phyloP scores from a whole-genome alignment of 2,329 filamentous ascomycete species.

The Diplocarpon rosae region DNA sequence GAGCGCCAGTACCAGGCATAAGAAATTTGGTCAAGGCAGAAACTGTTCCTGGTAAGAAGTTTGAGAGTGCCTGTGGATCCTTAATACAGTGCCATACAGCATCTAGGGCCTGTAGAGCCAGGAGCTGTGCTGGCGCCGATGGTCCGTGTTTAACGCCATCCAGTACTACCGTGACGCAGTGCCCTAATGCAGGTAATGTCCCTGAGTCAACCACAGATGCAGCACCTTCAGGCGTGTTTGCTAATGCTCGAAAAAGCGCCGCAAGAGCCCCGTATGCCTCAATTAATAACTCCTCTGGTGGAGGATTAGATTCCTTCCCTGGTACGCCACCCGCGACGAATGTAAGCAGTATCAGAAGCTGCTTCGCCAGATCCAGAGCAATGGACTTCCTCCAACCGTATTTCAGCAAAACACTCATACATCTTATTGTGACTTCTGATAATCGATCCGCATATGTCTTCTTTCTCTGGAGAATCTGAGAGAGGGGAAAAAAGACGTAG shows the following conservation, averaged over 20 bases:
- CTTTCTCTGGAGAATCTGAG: slow-evolving; percentile 71
- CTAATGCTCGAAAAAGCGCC: slow-evolving; percentile 51
- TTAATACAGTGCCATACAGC: slow-evolving; percentile 52
- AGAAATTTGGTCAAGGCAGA: slow-evolving; percentile 65
- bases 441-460: slow-evolving; percentile 59
- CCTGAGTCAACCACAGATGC: slow-evolving; percentile 42
- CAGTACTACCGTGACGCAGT: slow-evolving; percentile 69
- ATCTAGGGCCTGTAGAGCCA: slow-evolving; percentile 55
- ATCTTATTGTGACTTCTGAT: slow-evolving; percentile 67
- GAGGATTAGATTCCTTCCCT: slow-evolving; percentile 36
- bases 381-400: slow-evolving; percentile 71
- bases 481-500: slow-evolving; percentile 90
- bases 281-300: slow-evolving; percentile 63
- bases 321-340: slow-evolving; percentile 69
- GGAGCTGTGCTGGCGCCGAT: slow-evolving; percentile 57
- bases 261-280: slow-evolving; percentile 61
- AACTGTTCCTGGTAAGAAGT: slow-evolving; percentile 78
- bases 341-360: slow-evolving; percentile 75
- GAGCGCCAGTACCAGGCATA: slow-evolving; percentile 54
- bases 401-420: slow-evolving; percentile 60
- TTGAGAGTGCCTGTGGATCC: slow-evolving; percentile 66
- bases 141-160: slow-evolving; percentile 57
- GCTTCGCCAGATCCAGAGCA: slow-evolving; percentile 61
- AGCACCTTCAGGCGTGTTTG: slow-evolving; percentile 37
- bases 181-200: slow-evolving; percentile 68